A percentile compares a stretch with the other conserved stretches of the same genome.
phyloP scores from a whole-genome alignment of 2,329 filamentous ascomycete species.

The Lasiodiplodia sp. region DNA sequence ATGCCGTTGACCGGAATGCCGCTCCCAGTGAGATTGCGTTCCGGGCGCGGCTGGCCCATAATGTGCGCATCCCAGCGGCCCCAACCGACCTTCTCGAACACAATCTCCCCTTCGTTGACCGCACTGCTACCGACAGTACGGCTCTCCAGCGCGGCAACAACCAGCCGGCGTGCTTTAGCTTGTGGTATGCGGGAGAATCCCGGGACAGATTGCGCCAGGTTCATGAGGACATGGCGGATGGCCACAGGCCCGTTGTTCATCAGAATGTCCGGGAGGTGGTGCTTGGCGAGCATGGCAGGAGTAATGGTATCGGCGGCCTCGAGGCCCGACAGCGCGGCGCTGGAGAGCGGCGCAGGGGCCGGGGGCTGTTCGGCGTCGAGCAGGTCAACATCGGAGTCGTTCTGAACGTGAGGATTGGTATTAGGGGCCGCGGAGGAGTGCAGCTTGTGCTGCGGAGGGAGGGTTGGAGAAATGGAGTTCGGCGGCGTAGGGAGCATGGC shows the following conservation, averaged over 20 bases:
- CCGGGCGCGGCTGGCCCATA: conserved; percentile 67
- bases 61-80: conserved; percentile 90
- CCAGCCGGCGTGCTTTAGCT: conserved; percentile 86
- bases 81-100: conserved; percentile 92
- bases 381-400: conserved; percentile 85
- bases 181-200: conserved; percentile 90
- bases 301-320: conserved; percentile 87
- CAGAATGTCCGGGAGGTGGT: conserved; percentile 90
- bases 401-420: conserved; percentile 54
- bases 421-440: conserved; percentile 61
- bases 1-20: conserved; percentile 34
- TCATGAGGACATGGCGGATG: conserved; percentile 94
- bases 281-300: conserved; percentile 81
- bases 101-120: conserved; percentile 10
- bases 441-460: conserved; percentile 77
- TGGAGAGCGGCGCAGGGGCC: conserved; percentile 48
- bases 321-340: conserved; percentile 60
- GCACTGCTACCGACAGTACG: conserved; percentile 48
- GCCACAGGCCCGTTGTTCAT: conserved; percentile 88
- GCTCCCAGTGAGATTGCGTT: conserved; percentile 32
- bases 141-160: conserved; percentile 90
- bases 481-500: conserved; percentile 83
- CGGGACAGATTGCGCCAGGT: conserved; percentile 90
- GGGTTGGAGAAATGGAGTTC: conserved; percentile 89
- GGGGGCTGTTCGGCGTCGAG: conserved; percentile 66